Evolutionary conservation across 768 basidiomycete species (phyloP).

Genomic region (Leccinum longicurvipes): DNA sequence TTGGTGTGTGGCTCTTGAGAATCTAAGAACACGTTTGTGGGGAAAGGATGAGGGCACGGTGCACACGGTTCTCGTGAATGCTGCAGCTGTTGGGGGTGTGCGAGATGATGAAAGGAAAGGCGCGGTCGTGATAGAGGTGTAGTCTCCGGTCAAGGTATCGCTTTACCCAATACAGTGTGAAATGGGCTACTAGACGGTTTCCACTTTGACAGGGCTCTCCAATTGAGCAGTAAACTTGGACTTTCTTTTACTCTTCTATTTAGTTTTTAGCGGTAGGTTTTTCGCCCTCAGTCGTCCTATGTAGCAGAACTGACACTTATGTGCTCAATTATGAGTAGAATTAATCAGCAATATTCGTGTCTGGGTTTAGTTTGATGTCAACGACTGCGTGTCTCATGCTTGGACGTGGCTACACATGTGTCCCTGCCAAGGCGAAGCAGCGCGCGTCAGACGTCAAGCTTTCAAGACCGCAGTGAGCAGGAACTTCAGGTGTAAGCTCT

Average conservation of each 20-base stretch:
- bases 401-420: not conserved
- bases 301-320: not conserved
- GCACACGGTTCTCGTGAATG: constrained; percentile 6
- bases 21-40: not conserved
- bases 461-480: not conserved
- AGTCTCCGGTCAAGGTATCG: not conserved
- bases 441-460: not conserved
- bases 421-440: not conserved
- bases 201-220: not conserved
- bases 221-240: not conserved
- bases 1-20: not conserved
- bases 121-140: constrained; percentile 1
- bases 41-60: not conserved
- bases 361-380: not conserved
- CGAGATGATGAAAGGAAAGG: constrained; percentile 10
- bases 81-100: constrained; percentile 1
- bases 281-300: not conserved
- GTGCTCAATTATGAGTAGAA: not conserved
- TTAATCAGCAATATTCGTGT: not conserved
- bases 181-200: not conserved
- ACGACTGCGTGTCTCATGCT: not conserved
- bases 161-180: not conserved
- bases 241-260: not conserved
- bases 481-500: too few species aligned
- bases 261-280: not conserved